Evolutionary conservation across 331 rosid genomes (phyloP), one percentile per base, ranked within the genome.

Genomic region (Telfairia occidentalis): DNA sequence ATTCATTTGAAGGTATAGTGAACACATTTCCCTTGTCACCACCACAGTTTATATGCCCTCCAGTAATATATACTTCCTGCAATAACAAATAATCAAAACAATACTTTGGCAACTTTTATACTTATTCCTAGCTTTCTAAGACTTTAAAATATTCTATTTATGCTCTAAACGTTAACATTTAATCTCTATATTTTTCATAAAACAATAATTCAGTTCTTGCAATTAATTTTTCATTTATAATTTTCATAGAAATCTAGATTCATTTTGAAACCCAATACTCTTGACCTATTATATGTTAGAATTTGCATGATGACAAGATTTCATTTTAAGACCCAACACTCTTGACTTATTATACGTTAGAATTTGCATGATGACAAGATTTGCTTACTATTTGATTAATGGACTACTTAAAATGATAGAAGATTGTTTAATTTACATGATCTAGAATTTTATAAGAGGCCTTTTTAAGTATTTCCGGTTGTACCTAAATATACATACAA

Each of bases 31-130:
- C 98, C 82, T 83, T 87, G 84, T 90, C 92, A 0, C 12, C 60
- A 72, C 59, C 79, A 48, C 2, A 37, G 73, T 79, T 84, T 34
- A 88, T 75, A 60, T 89, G 97, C 40, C 98, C 98, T 55, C 98
- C 98, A 32, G 87, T 82, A 26, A 94, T 80, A 78, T 86, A 94
- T 18, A 90, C 89, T 35, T 91, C 88, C 97, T 94, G 96, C 77
- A 81, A 60, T 35, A 18, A 53, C 19, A 69, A 65, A 65, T 38
- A 38, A 38, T 9, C 16, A 11, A 55, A 26, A 55, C 34, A 23
- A 55, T 55, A 3, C 28, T 57, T 26, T 11, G 37, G 64, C 12
- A 26, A 57, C 64, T 57, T 10, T 26, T 57, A 2, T 26, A 57
- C 64, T 12, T 57, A 29, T 26, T 57, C 37, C 21, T 52, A 28